These are phyloP conservation scores for Petunia axillaris DNA, from an alignment of 257 asterid species.

Conservation along the genomic window DNA sequence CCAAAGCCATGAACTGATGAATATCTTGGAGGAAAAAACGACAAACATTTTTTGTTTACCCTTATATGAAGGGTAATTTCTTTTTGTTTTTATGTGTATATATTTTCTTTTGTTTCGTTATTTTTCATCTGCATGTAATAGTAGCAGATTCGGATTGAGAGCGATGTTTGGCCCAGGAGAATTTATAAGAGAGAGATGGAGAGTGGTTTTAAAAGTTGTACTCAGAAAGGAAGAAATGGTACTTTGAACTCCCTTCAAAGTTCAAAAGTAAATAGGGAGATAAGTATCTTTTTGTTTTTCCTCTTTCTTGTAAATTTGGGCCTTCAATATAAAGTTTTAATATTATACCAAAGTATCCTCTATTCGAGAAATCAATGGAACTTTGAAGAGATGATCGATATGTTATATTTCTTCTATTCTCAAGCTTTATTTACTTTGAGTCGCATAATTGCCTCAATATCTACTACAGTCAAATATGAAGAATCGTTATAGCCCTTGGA, in stretches of 20 bases:
- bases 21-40: neutral
- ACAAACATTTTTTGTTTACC: constrained; percentile 1
- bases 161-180: constrained; percentile 29
- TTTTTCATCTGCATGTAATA: constrained; percentile 48
- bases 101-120: neutral
- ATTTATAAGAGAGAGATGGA: constrained; percentile 23
- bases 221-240: constrained; percentile 7
- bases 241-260: neutral
- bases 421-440: neutral
- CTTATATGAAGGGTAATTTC: constrained; percentile 28
- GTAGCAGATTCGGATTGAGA: constrained; percentile 41
- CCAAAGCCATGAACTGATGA: too few species aligned
- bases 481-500: too few species aligned
- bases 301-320: constrained; percentile 35
- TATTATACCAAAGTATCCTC: constrained; percentile 7
- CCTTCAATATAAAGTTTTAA: constrained; percentile 22
- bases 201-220: constrained; percentile 4
- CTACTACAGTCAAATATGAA: too few species aligned
- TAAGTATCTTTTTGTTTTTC: neutral
- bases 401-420: neutral
- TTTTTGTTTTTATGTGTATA: constrained; percentile 42
- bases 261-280: constrained; percentile 8
- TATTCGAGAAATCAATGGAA: neutral
- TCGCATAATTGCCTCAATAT: too few species aligned
- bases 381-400: neutral